Percentiles rank a stretch among this genome's conserved stretches.
phyloP scores from a whole-genome alignment of 441 rosid genomes.

The Syzygium malaccense region DNA sequence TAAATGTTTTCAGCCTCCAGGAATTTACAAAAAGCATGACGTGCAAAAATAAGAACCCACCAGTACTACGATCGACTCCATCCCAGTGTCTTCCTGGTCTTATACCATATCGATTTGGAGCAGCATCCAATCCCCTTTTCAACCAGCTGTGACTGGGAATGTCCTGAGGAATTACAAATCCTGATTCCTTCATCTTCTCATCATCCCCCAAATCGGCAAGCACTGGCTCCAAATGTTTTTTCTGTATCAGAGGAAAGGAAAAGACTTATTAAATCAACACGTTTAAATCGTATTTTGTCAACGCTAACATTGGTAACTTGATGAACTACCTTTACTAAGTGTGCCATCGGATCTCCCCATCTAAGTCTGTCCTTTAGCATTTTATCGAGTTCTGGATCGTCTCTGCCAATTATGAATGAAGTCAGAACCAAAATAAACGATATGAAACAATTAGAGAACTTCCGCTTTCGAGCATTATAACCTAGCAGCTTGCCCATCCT shows the following conservation, averaged over 20 bases:
- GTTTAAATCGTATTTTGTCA: not conserved
- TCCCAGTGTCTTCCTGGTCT: slow-evolving; percentile 99
- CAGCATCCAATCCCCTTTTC: slow-evolving; percentile 63
- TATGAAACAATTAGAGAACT: not conserved
- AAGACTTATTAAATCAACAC: not conserved
- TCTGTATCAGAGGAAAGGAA: slow-evolving; percentile 28
- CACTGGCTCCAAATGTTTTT: slow-evolving; percentile 2
- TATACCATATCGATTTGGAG: slow-evolving; percentile 78
- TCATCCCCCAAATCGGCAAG: slow-evolving; percentile 72
- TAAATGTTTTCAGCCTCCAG: no score
- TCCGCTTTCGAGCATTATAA: not conserved
- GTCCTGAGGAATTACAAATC: slow-evolving; percentile 79
- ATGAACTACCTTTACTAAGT: slow-evolving; percentile 67
- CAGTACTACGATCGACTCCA: slow-evolving; percentile 86
- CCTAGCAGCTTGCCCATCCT: not conserved
- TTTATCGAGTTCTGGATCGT: slow-evolving; percentile 77
- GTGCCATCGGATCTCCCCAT: slow-evolving; percentile 98
- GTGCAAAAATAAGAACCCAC: slow-evolving; percentile 27
- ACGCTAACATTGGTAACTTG: not conserved
- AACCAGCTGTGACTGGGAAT: slow-evolving; percentile 82
- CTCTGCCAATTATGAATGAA: slow-evolving; percentile 36
- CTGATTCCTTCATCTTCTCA: slow-evolving; percentile 88
- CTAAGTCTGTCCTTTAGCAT: slow-evolving; percentile 65
- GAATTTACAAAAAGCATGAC: not conserved
- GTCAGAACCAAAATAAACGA: not conserved